Evolutionary conservation across 2,329 filamentous ascomycete species (phyloP), one percentile per base, ranked within the genome.

Genomic region (Arthroderma sp.): DNA sequence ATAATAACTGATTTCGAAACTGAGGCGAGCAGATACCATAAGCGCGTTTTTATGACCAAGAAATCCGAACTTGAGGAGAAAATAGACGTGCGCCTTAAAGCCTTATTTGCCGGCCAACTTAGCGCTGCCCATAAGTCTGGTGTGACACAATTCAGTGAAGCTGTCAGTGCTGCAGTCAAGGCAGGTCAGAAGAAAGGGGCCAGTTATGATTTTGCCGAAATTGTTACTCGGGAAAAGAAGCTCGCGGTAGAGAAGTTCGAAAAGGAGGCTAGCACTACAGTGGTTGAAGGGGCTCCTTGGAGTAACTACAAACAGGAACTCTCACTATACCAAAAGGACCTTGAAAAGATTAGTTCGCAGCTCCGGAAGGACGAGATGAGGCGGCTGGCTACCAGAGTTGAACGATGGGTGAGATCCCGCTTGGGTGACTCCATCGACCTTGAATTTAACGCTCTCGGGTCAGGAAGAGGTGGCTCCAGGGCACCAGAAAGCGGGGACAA

Each of bases 351-450:
- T 56, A 95, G 90, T 63, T 80, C 81, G 41, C 84, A 87, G 61
- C 75, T 98, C 64, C 83, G 93, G 64, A 91, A 93, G 68, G 93
- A 98, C 63, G 93, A 98, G 74, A 95, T 98, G 89, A 84, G 91
- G 61, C 84, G 93, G 21, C 76, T 98, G 61, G 91, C 93, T 1
- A 93, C 85, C 33, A 82, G 93, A 19, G 87, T 96, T 23, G 93
- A 98, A 74, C 83, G 91, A 64, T 96, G 91, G 88, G 91, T 98
- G 61, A 85, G 86, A 66, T 89, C 88, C 58, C 85, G 90, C 51
- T 79, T 98, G 35, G 84, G 85, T 35, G 93, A 98, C 68, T 88
- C 88, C 15, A 79, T 97, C 44, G 90, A 91, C 13, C 75, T 97
- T 17, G 91, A 97, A 68, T 97, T 98, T 79, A 97, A 95, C 75